Evolutionary conservation across 768 basidiomycete genomes (phyloP), one percentile per base, ranked within the genome.

Genomic region (Boletus subparvulus): DNA sequence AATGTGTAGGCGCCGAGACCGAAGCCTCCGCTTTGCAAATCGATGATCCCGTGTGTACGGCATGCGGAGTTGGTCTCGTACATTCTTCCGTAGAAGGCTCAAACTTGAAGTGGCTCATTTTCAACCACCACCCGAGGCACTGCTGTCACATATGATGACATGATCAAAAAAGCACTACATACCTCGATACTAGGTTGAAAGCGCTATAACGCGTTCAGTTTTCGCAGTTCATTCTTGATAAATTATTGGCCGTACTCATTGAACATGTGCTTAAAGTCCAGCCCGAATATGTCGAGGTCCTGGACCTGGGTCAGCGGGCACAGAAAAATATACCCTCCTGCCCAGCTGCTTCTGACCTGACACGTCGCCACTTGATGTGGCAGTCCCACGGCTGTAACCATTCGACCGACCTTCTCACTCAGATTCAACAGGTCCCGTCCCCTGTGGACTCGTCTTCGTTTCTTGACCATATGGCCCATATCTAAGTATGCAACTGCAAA

Each of bases 331-430:
- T 13, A 26, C 5, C 8, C 28, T 13, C 32, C 32, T 39, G 44
- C 45, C 55, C 56, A 51, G 42, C 21, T 58, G 44, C 32, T 45
- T 40, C 50, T 47, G 21, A 42, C 56, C 21, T 54, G 32, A 60
- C 35, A 46, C 43, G 39, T 50, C 49, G 42, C 33, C 39, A 17
- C 16, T 19, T 26, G 50, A 52, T 47, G 28, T 56, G 36, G 26
- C 37, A 41, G n/a, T 39, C 32, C 19, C 13, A n/a, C 33, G 6
- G 47, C 14, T 16, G 36, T 26, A 28, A 40, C 17, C 24, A 50
- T 36, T 30, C n/a, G 40, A 30, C 50, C 10, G 6, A 36, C 26
- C 21, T 17, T 43, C 30, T 44, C 50, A 21, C 14, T 45, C 16
- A 17, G 42, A 46, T 45, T 24, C n/a, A 52, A 26, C 12, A 33